Conservation (phyloP, 23 red algal species). For the Cyanidium caldarium region DNA sequence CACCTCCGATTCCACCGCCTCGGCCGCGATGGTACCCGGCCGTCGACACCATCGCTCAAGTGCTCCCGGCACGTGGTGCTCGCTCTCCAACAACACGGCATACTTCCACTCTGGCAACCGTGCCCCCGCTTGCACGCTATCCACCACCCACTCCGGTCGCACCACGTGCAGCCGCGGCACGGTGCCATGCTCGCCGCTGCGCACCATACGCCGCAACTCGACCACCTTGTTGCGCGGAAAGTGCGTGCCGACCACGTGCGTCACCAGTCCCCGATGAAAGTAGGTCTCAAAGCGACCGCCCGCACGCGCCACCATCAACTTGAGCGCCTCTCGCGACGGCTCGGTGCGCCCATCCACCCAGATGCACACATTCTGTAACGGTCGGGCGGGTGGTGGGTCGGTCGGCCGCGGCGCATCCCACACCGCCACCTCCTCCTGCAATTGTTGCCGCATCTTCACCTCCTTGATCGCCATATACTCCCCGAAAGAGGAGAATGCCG, state of each 20-base stretch:
- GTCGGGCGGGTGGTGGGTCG: background rate
- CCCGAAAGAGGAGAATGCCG: background rate
- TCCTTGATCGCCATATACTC: constrained; percentile 17
- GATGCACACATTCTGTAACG: background rate
- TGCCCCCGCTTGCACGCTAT: background rate
- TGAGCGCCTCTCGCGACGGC: constrained; percentile 1
- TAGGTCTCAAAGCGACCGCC: constrained; percentile 21
- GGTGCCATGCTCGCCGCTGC: background rate
- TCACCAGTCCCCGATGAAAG: constrained; percentile 4
- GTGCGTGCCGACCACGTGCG: constrained; percentile 15
- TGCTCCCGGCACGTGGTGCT: too few relatives aligned
- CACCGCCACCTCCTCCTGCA: background rate
- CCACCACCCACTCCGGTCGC: constrained; percentile 5
- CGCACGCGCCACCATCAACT: background rate
- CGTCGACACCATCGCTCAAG: too few relatives aligned
- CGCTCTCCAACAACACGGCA: background rate
- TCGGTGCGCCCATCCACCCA: constrained; percentile 17
- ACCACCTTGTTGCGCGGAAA: background rate
- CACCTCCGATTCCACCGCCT: background rate
- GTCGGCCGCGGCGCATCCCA: background rate
- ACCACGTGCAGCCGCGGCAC: background rate
- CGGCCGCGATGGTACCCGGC: background rate
- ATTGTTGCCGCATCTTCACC: background rate
- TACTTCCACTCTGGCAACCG: constrained; percentile 11
- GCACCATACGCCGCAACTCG: background rate